These are phyloP conservation scores for Oryza coarctata DNA, from an alignment of 176 grass and related monocot species.

Conservation along the genomic window DNA sequence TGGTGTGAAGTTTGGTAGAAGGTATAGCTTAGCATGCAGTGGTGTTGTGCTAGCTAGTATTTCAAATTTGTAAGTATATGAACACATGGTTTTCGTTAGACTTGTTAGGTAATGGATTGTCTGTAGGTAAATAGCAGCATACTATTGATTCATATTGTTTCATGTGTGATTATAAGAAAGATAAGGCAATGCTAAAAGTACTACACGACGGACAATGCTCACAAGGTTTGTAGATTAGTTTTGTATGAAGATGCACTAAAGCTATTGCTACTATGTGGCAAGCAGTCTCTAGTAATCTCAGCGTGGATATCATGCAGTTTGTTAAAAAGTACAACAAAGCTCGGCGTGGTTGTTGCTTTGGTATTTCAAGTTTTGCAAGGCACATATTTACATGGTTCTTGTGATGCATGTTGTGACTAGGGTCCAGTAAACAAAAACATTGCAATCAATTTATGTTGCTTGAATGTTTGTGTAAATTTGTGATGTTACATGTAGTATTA, in stretches of 20 bases:
- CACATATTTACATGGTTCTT: background rate
- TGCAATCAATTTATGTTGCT: background rate
- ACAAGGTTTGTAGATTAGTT: too few relatives aligned
- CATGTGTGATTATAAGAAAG: background rate
- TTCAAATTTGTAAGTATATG: background rate
- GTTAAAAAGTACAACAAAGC: background rate
- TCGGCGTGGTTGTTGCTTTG: background rate
- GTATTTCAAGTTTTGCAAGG: background rate
- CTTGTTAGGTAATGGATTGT: background rate
- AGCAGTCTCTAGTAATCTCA: background rate
- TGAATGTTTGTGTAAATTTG: background rate
- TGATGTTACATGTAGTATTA: background rate
- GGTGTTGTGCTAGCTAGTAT: too few relatives aligned
- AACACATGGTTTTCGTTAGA: background rate
- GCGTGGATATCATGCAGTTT: background rate
- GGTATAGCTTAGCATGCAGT: background rate
- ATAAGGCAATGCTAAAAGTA: background rate
- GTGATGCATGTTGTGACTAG: background rate
- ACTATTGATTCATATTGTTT: background rate
- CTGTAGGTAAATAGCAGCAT: background rate
- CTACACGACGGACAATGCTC: background rate
- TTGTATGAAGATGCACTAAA: background rate
- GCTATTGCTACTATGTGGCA: background rate
- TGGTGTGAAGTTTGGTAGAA: background rate
- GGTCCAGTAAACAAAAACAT: background rate